Conservation (phyloP, 2,329 filamentous ascomycete species). For the Pseudopithomyces chartarum region DNA sequence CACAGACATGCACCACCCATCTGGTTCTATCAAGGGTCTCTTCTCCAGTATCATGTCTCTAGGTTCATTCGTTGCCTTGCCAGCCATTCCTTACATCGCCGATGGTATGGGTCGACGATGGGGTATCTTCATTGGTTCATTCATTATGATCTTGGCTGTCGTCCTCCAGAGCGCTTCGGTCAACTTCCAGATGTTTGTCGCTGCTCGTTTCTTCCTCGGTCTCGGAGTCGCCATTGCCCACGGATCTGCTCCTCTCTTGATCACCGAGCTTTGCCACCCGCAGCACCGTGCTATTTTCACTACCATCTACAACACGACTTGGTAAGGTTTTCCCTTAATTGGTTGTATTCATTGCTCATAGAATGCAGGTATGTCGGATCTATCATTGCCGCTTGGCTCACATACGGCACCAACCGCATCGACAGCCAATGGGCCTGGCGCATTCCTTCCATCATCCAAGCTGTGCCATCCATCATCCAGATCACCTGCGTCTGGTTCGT, state of each 20-base stretch:
- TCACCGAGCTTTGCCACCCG: conserved; percentile 53
- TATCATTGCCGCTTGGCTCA: conserved; percentile 57
- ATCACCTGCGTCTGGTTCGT: conserved; percentile 48
- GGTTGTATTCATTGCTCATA: conserved; percentile 11
- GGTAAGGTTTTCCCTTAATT: conserved; percentile 55
- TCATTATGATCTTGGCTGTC: conserved; percentile 34
- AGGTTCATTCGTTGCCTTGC: conserved; percentile 28
- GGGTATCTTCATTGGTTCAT: conserved; percentile 34
- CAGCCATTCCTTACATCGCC: conserved; percentile 29
- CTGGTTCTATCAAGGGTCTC: conserved; percentile 33
- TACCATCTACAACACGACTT: conserved; percentile 26
- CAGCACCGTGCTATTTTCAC: conserved; percentile 33
- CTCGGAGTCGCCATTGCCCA: conserved; percentile 33
- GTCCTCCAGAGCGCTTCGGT: conserved; percentile 29
- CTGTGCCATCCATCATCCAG: conserved; percentile 49
- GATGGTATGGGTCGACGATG: conserved; percentile 31
- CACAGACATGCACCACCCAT: conserved; percentile 27
- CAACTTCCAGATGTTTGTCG: conserved; percentile 36
- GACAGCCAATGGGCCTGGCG: conserved; percentile 55
- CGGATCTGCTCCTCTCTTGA: conserved; percentile 35
- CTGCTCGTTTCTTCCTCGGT: conserved; percentile 31
- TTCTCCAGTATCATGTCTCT: conserved; percentile 32
- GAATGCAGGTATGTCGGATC: conserved; percentile 61
- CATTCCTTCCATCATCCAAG: conserved; percentile 60
- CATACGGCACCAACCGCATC: conserved; percentile 41